Evolutionary conservation across 305 asterid genomes (phyloP), one percentile per base, ranked within the genome.

Genomic region (Fraxinus sp.): DNA sequence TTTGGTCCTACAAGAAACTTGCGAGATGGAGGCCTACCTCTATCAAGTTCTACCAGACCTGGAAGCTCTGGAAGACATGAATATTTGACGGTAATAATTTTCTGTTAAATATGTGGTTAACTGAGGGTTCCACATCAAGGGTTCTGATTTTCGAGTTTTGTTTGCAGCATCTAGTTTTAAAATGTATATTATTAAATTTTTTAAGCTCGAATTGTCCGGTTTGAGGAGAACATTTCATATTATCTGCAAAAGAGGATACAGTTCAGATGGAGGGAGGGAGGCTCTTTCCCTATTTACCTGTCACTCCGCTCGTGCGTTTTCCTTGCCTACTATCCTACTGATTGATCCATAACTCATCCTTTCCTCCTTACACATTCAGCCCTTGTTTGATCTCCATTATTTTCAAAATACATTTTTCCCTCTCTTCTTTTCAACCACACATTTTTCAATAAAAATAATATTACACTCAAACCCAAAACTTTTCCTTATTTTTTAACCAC

Each of bases 31-130:
- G 88, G 90, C 73, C 87, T 84, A 70, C 85, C 84, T 36, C 87
- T 78, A 59, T 80, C 88, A 78, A 89, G 82, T 82, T 88, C 80
- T 75, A 64, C 64, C 55, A 79, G 90, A 82, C 83, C 84, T 83
- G 89, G 92, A 74, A 91, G 92, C 89, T 86, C 87, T 39, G 89
- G 90, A 85, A 90, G 97, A 89, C 90, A 88, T 78, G 92, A 89
- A 68, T 84, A 81, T 82, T 78, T 84, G 49, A 86, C 87, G 93
- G 97, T 93, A 86, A 66, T 70, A 74, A 64, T 64, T 79, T 70
- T 74, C 59, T 82, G 57, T 81, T 66, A 76, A 74, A 77, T 55
- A 74, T 83, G 70, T 70, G 78, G 11, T 35, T 26, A 49, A 37
- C 52, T 22, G 26, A 46, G 20, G 72, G 37, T 70, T 77, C 70